phyloP scores from a whole-genome alignment of 805 yeast genomes.

The Teunomyces panamensis region DNA sequence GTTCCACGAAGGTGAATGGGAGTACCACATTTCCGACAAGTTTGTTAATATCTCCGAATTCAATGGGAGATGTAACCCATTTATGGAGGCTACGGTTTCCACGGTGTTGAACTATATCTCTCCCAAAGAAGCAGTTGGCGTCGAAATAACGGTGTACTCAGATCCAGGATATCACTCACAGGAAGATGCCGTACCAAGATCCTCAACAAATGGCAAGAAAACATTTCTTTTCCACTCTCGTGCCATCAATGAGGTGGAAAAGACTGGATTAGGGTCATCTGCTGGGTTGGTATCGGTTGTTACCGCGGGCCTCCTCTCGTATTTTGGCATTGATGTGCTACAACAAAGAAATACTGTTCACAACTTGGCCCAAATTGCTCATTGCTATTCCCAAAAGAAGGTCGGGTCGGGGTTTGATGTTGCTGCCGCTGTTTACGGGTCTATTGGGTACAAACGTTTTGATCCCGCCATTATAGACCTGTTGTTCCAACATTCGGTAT shows the following conservation, averaged over 20 bases:
- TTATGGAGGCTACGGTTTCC: slow-evolving; percentile 60
- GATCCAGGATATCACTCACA: slow-evolving; percentile 91
- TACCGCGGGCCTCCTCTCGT: slow-evolving; percentile 62
- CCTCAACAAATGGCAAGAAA: slow-evolving; percentile 33
- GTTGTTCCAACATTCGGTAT: slow-evolving; percentile 30
- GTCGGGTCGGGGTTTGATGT: slow-evolving; percentile 97
- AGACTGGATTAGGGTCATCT: slow-evolving; percentile 94
- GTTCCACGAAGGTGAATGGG: slow-evolving; percentile 70
- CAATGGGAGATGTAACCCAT: slow-evolving; percentile 58
- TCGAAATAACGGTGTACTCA: slow-evolving; percentile 65
- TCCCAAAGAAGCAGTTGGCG: slow-evolving; percentile 27
- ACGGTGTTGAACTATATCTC: slow-evolving; percentile 54
- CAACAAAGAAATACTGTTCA: slow-evolving; percentile 48
- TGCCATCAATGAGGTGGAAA: slow-evolving; percentile 71
- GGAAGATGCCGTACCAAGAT: slow-evolving; percentile 36
- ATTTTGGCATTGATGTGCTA: slow-evolving; percentile 26
- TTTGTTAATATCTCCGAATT: slow-evolving; percentile 20
- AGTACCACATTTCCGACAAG: slow-evolving; percentile 34
- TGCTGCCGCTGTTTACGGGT: slow-evolving; percentile 92
- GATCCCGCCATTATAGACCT: slow-evolving; percentile 48
- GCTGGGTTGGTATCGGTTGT: slow-evolving; percentile 88
- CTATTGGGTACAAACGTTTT: slow-evolving; percentile 79
- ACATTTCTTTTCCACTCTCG: slow-evolving; percentile 58
- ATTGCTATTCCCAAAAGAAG: slow-evolving; percentile 91
- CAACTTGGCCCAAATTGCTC: slow-evolving; percentile 84